phyloP scores from a whole-genome alignment of 768 basidiomycete genomes.

The Tylopilus subfusipes region DNA sequence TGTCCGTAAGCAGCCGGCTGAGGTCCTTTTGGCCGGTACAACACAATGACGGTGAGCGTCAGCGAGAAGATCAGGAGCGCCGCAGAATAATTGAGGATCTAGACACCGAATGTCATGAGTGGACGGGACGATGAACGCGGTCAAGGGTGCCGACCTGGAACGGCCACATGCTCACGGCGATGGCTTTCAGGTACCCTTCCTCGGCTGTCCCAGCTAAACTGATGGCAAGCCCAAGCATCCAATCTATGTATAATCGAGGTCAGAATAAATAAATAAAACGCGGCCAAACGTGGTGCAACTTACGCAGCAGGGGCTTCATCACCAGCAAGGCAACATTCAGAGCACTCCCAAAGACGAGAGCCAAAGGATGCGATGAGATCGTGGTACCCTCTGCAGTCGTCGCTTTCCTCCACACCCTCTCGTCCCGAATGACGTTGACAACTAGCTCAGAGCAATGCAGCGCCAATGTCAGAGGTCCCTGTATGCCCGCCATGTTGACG shows the following conservation, averaged over 20 bases:
- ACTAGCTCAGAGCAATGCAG: slow-evolving; percentile 29
- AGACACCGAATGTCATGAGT: not conserved
- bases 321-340: slow-evolving; percentile 15
- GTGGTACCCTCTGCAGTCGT: slow-evolving; percentile 10
- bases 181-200: slow-evolving; percentile 6
- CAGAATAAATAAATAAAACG: not conserved
- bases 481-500: slow-evolving; percentile 23
- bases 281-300: slow-evolving; percentile 2
- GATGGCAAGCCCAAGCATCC: slow-evolving; percentile 33
- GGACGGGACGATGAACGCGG: not conserved
- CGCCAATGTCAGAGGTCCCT: slow-evolving; percentile 29
- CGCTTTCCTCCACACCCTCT: slow-evolving; percentile 26
- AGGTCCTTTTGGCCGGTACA: slow-evolving; percentile 17
- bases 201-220: slow-evolving; percentile 14
- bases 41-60: slow-evolving; percentile 10
- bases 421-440: slow-evolving; percentile 29
- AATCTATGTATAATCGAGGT: slow-evolving; percentile 24
- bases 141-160: slow-evolving; percentile 18
- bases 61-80: slow-evolving; percentile 21
- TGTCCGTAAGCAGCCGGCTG: slow-evolving; percentile 35
- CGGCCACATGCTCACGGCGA: slow-evolving; percentile 26
- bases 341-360: slow-evolving; percentile 18
- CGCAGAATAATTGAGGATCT: slow-evolving; percentile 28
- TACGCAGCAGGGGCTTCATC: slow-evolving; percentile 27
- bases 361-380: slow-evolving; percentile 21